These are phyloP conservation scores for Flaveria bidentis DNA, from an alignment of 129 eudicot genomes.

Conservation along the genomic window DNA sequence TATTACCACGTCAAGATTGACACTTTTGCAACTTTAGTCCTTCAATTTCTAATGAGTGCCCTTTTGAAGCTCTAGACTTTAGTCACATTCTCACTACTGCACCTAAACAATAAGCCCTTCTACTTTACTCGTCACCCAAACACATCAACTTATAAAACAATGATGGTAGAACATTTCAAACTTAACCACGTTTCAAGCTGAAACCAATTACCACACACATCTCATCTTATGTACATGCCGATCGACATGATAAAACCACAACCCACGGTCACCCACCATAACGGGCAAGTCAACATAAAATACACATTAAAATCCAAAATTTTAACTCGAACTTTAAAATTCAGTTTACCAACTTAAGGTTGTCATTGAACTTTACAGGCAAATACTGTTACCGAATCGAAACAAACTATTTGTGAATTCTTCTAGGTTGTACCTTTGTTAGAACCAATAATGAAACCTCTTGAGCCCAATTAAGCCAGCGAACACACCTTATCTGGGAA, in stretches of 20 bases:
- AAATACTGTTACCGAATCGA: conserved; percentile 53
- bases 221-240: neutral
- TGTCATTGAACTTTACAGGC: conserved; percentile 57
- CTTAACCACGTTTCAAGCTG: neutral
- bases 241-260: neutral
- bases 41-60: neutral
- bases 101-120: neutral
- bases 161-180: neutral
- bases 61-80: neutral
- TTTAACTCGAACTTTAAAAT: neutral
- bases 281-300: neutral
- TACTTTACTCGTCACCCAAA: neutral
- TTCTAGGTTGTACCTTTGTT: conserved; percentile 47
- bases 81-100: neutral
- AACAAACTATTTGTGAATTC: conserved; percentile 41
- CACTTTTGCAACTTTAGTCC: conserved; percentile 1
- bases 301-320: neutral
- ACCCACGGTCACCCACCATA: neutral
- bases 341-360: conserved; percentile 4
- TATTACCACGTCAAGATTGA: no score
- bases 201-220: neutral
- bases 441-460: conserved; percentile 39
- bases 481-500: conserved; percentile 85
- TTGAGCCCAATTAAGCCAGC: conserved; percentile 50
- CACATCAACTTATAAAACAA: neutral